Evolutionary conservation across 345 rosid species (phyloP), one percentile per base, ranked within the genome.

Genomic region (Cardiospermum halicacabum): DNA sequence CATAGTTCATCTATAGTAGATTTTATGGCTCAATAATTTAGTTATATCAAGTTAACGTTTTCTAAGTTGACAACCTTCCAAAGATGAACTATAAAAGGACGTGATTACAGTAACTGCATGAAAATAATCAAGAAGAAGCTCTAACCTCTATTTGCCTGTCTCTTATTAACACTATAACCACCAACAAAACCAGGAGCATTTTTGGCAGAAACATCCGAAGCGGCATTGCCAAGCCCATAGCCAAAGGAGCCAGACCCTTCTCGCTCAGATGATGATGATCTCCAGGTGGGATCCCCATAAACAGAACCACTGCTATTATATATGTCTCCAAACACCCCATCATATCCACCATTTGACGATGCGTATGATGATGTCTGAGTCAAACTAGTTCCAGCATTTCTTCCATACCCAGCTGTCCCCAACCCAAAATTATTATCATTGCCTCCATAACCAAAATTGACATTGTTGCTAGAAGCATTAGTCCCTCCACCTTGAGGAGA

Each of bases 91-190:
- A n/a, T n/a, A 39, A 21, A 65, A 19, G 58, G 24, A 39, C 57
- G 40, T 18, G 66, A 54, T 70, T 18, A 16, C 43, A 59, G 53
- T 31, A 53, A 56, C 36, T 37, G 30, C 50, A 39, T 36, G 48
- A 67, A 49, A 11, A 58, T 15, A 47, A 28, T 24, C 31, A 45
- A 58, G 3, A 16, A 56, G 49, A 18, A 69, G 50, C 18, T 34
- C 60, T 77, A 73, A 87, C 92, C 92, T 87, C 90, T 85, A 83
- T 71, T 85, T 76, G 85, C 45, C 72, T 81, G 85, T 83, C 94
- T 78, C 76, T 80, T 88, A 71, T 78, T 88, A 79, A 80, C 80
- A 65, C 78, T 80, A 78, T 83, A 83, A 62, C 81, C 86, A 71
- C 86, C 87, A 72, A 85, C 87, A 76, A 79, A 83, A 51, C 86